Evolutionary conservation across 208 protist genomes (phyloP), one percentile per base, ranked within the genome.

Genomic region (Acanthamoeba healyi): DNA sequence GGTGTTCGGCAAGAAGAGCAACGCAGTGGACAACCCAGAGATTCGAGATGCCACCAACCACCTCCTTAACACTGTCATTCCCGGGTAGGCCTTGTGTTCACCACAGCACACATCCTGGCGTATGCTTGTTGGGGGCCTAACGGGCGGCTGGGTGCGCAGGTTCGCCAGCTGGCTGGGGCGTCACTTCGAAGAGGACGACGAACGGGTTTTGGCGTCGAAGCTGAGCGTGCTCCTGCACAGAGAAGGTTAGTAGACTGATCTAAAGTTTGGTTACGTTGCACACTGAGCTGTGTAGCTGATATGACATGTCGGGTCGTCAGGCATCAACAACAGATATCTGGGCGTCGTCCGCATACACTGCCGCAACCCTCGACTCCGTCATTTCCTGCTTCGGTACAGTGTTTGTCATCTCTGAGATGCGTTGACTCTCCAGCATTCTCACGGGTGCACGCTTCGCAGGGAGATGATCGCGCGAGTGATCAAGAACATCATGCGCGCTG

Each of bases 291-390:
- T 44, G 26, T 29, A n/a, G 34, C 22, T 86, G 10, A 86, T 86
- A 58, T 54, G n/a, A 58, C 24, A 46, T n/a, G 19, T 82, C 15
- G 32, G 15, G 9, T 82, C 72, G 3, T 12, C 81, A 89, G 81
- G 86, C 12, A 94, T 94, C 34, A 94, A 94, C 49, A 94, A 94
- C 15, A 40, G 89, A 5, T 82, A 94, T 42, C 67, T 94, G n/a
- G 89, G 89, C 38, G 36, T 94, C 14, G 89, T 94, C 32, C 89
- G 89, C 46, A 61, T 42, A 24, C 72, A 94, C 51, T 94, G 89
- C 42, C 61, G 51, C 46, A 84, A 84, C 44, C 89, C 44, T 19
- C 38, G 49, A 19, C 32, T 94, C 46, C 89, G 89, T 40, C 46
- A 94, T 29, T 84, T 94, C 44, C 40, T 94, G 17, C 38, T 94